A percentile compares a stretch with the other conserved stretches of the same genome.
phyloP scores from a whole-genome alignment of 352 stramenopile genomes.

The Globisporangium spiculum region DNA sequence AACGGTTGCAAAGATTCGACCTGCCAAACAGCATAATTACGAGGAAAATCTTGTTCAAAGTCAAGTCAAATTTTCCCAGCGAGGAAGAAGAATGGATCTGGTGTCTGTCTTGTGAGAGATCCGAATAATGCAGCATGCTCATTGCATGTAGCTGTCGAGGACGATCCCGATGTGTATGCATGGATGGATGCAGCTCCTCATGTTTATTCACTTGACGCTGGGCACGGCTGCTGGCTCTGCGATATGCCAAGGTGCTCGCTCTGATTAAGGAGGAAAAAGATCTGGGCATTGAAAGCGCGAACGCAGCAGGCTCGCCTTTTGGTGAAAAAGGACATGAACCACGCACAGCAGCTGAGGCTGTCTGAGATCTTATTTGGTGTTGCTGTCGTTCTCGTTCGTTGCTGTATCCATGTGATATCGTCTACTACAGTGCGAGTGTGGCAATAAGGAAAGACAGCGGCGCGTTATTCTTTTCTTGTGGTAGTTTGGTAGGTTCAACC shows the following conservation, averaged over 20 bases:
- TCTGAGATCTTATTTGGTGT: not conserved
- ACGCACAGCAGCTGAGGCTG: not conserved
- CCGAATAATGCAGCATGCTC: not conserved
- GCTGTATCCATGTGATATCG: not conserved
- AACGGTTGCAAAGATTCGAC: not conserved
- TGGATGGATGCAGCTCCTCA: not conserved
- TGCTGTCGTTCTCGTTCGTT: not conserved
- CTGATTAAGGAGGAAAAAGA: not conserved
- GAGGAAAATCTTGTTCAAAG: not conserved
- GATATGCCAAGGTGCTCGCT: not conserved
- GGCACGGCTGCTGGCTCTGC: not conserved
- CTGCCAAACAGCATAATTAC: constrained; percentile 11
- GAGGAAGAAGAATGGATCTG: not conserved
- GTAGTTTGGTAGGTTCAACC: not conserved
- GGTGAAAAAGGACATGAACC: not conserved
- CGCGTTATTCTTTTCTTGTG: not conserved
- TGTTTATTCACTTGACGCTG: not conserved
- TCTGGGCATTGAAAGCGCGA: not conserved
- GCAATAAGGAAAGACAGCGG: not conserved
- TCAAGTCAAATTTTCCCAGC: not conserved
- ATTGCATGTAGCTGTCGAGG: not conserved
- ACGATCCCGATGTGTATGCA: not conserved
- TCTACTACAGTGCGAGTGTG: not conserved
- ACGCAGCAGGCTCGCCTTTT: not conserved
- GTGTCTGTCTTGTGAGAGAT: not conserved